These are phyloP conservation scores for Rostrohypoxylon terebratum DNA, from an alignment of 495 filamentous ascomycete species.

Conservation along the genomic window DNA sequence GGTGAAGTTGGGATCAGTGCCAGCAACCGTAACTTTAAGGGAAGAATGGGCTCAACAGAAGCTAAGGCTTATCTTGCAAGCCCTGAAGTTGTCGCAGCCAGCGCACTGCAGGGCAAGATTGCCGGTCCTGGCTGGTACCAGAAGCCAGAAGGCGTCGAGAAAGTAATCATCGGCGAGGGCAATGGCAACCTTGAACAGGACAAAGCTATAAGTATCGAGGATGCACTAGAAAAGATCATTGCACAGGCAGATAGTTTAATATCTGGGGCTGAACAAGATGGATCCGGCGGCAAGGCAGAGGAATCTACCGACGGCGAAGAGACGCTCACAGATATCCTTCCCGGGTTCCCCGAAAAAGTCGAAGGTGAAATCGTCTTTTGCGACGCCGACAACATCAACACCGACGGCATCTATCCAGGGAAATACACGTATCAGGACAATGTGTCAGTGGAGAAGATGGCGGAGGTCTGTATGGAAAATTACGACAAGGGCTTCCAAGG, in stretches of 20 bases:
- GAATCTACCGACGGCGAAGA: conserved; percentile 44
- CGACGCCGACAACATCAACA: conserved; percentile 80
- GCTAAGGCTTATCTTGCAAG: conserved; percentile 85
- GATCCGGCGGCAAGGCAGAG: conserved; percentile 50
- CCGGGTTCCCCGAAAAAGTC: conserved; percentile 75
- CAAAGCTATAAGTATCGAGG: conserved; percentile 70
- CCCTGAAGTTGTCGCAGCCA: conserved; percentile 88
- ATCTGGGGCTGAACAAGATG: background rate
- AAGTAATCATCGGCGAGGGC: conserved; percentile 79
- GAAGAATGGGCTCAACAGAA: conserved; percentile 85
- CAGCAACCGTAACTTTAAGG: conserved; percentile 87
- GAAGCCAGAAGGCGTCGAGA: conserved; percentile 71
- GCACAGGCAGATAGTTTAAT: conserved; percentile 73
- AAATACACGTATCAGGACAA: conserved; percentile 93
- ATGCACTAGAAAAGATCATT: conserved; percentile 77
- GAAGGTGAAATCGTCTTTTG: conserved; percentile 77
- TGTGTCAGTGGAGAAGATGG: conserved; percentile 81
- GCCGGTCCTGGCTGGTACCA: conserved; percentile 86
- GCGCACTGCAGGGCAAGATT: conserved; percentile 82
- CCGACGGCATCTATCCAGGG: conserved; percentile 88
- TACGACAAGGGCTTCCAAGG: conserved; percentile 78
- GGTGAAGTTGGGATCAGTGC: conserved; percentile 79
- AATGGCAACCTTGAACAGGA: conserved; percentile 71
- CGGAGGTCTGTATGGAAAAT: conserved; percentile 90
- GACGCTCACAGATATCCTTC: conserved; percentile 69